These are phyloP conservation scores for Petunia secreta DNA, from an alignment of 257 asterid species.

Conservation along the genomic window DNA sequence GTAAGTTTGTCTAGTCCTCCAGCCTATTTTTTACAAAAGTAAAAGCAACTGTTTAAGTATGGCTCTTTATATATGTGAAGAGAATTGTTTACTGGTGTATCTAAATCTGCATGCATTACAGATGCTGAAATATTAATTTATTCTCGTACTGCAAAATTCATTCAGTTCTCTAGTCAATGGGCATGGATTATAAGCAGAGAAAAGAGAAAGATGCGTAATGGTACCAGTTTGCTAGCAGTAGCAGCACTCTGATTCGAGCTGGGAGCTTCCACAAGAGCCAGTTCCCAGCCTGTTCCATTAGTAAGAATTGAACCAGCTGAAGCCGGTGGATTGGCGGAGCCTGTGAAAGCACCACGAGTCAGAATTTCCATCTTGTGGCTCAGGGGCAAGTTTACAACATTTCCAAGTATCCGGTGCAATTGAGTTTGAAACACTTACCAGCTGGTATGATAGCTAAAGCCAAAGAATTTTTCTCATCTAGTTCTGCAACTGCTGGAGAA, in stretches of 20 bases:
- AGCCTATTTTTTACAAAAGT: constrained; percentile 49
- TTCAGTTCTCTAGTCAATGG: neutral
- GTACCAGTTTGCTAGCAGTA: constrained; percentile 81
- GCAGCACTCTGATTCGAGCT: constrained; percentile 74
- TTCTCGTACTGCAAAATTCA: neutral
- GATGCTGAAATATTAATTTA: neutral
- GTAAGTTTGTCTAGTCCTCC: constrained; percentile 92
- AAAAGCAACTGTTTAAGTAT: constrained; percentile 16
- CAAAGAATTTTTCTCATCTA: constrained; percentile 86
- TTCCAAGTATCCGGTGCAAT: neutral
- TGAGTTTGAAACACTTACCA: constrained; percentile 48
- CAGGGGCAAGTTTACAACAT: neutral
- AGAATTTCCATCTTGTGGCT: constrained; percentile 14
- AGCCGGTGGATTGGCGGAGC: constrained; percentile 57
- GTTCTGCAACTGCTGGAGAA: constrained; percentile 70
- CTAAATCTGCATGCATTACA: neutral
- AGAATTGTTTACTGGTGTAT: neutral
- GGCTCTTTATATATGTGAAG: neutral
- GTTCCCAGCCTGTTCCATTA: constrained; percentile 93
- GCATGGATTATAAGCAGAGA: neutral
- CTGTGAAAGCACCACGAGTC: constrained; percentile 34
- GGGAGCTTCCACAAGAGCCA: constrained; percentile 89
- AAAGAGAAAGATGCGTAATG: constrained; percentile 1
- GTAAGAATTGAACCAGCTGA: constrained; percentile 50
- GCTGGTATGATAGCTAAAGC: constrained; percentile 93